Conservation (phyloP, 2,329 filamentous ascomycete genomes). For the Aspergillus piperis region DNA sequence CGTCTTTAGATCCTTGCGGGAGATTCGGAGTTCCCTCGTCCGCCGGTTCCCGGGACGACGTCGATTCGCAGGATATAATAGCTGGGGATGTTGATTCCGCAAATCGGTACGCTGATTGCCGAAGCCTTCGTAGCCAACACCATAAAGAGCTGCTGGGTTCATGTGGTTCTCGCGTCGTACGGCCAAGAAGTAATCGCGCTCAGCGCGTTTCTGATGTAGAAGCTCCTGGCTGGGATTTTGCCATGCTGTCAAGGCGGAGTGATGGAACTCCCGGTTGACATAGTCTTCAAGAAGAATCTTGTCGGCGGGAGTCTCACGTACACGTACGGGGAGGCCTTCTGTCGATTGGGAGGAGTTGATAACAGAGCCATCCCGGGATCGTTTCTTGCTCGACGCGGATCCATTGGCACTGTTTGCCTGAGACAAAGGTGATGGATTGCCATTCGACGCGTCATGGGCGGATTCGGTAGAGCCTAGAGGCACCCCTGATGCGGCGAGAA, state of each 20-base stretch:
- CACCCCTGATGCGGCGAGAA: constrained; percentile 56
- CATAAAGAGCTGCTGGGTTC: constrained; percentile 63
- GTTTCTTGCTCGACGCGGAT: constrained; percentile 55
- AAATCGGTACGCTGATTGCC: constrained; percentile 82
- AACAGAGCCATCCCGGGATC: constrained; percentile 61
- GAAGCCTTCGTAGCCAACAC: constrained; percentile 79
- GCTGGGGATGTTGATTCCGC: constrained; percentile 62
- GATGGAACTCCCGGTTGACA: constrained; percentile 63
- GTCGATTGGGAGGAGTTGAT: constrained; percentile 44
- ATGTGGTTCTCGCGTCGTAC: constrained; percentile 61
- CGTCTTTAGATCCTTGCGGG: constrained; percentile 75
- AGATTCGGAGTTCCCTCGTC: constrained; percentile 70
- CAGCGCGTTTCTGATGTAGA: constrained; percentile 64
- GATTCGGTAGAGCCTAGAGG: constrained; percentile 30
- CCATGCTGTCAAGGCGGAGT: constrained; percentile 55
- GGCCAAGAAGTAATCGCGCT: constrained; percentile 69
- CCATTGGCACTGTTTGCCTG: constrained; percentile 50
- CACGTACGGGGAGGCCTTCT: constrained; percentile 33
- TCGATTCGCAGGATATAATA: constrained; percentile 79
- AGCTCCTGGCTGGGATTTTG: constrained; percentile 59
- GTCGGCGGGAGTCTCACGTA: constrained; percentile 46
- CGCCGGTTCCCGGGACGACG: constrained; percentile 74
- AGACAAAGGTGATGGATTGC: constrained; percentile 26
- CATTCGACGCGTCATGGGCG: constrained; percentile 32
- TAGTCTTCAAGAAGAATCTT: constrained; percentile 64